These are phyloP conservation scores for Fusarium tuaranense DNA, from an alignment of 2,329 filamentous ascomycete species.

Conservation along the genomic window DNA sequence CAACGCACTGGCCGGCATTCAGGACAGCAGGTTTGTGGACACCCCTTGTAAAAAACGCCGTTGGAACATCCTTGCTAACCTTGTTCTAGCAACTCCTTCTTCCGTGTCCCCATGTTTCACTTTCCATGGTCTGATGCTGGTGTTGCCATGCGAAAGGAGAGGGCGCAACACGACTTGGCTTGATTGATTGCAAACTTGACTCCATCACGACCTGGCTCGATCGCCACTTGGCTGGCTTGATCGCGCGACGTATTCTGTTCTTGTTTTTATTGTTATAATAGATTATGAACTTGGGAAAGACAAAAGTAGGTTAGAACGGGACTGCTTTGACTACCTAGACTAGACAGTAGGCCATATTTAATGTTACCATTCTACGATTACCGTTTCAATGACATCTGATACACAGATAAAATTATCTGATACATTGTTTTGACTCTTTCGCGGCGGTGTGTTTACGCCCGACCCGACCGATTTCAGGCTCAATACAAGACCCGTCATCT, in stretches of 20 bases:
- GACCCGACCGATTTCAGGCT: neutral
- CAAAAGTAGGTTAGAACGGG: constrained; percentile 2
- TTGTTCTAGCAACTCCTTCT: constrained; percentile 80
- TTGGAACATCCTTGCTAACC: constrained; percentile 46
- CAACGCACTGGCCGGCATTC: constrained; percentile 84
- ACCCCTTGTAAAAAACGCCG: constrained; percentile 12
- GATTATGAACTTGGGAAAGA: neutral
- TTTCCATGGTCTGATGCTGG: constrained; percentile 93
- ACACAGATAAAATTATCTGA: neutral
- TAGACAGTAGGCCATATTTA: constrained; percentile 1
- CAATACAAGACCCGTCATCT: neutral
- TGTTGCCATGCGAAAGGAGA: constrained; percentile 63
- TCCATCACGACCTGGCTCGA: neutral
- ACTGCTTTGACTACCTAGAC: constrained; percentile 1
- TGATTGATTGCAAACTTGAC: constrained; percentile 5
- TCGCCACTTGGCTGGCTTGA: constrained; percentile 21
- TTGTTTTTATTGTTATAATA: neutral
- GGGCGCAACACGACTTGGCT: constrained; percentile 49
- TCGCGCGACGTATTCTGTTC: neutral
- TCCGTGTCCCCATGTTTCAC: constrained; percentile 89
- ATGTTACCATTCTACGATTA: neutral
- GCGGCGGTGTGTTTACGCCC: neutral
- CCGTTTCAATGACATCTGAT: neutral
- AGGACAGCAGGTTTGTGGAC: constrained; percentile 67
- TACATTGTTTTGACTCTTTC: neutral